These are phyloP conservation scores for Diaporthe citriasiana DNA, from an alignment of 2,329 filamentous ascomycete genomes.

Conservation along the genomic window DNA sequence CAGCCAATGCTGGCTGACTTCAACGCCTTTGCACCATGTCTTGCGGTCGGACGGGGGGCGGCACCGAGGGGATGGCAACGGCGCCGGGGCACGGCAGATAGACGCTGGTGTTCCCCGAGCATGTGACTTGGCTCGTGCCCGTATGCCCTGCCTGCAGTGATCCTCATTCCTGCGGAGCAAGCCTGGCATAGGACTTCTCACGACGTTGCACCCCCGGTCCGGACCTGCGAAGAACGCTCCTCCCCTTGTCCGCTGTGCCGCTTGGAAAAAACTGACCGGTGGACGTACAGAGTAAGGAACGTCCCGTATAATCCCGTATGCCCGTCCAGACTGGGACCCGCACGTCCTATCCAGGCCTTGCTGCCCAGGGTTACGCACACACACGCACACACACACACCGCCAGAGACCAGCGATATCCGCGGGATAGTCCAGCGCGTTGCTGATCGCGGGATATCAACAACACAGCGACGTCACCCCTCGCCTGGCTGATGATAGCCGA, in stretches of 20 bases:
- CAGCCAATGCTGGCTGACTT: slow-evolving; percentile 23
- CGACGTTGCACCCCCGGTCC: slow-evolving; percentile 17
- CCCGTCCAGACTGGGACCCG: not conserved
- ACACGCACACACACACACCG: slow-evolving; percentile 9
- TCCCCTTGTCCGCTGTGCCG: slow-evolving; percentile 3
- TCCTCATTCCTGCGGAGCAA: not conserved
- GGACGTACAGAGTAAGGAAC: slow-evolving; percentile 13
- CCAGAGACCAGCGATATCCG: not conserved
- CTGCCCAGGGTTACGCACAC: not conserved
- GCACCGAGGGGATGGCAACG: slow-evolving; percentile 14
- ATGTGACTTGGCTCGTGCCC: slow-evolving; percentile 10
- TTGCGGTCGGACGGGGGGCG: slow-evolving; percentile 18
- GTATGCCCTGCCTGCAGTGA: not conserved
- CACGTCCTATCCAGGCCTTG: not conserved
- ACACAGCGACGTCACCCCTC: not conserved
- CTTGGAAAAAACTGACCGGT: slow-evolving; percentile 21
- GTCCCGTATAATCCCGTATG: slow-evolving; percentile 16
- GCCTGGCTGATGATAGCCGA: slow-evolving; percentile 18
- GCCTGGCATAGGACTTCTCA: not conserved
- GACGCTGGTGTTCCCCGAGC: slow-evolving; percentile 10
- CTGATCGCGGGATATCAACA: not conserved
- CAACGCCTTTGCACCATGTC: slow-evolving; percentile 12
- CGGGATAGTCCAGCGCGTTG: not conserved
- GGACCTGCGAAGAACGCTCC: not conserved
- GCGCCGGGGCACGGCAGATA: slow-evolving; percentile 31